Evolutionary conservation across 805 yeast genomes (phyloP).

Genomic region (Ogataea ganodermae): DNA sequence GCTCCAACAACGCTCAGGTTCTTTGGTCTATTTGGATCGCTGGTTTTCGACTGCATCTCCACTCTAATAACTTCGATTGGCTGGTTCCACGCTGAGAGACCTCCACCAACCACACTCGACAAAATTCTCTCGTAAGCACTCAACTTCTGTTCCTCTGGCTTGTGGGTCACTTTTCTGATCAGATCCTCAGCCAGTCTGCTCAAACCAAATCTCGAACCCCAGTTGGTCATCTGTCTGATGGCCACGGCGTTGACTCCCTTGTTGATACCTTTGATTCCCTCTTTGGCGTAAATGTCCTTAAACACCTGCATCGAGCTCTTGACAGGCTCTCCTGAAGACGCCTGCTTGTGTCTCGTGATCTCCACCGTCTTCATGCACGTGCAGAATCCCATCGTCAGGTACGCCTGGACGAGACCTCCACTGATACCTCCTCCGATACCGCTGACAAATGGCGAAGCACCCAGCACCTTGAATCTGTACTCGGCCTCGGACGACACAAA

Average conservation of each 20-base stretch:
- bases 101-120: slow-evolving; percentile 93
- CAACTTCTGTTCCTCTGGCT: slow-evolving; percentile 57
- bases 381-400: slow-evolving; percentile 95
- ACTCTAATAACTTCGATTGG: slow-evolving; percentile 98
- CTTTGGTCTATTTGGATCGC: slow-evolving; percentile 93
- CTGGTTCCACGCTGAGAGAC: slow-evolving; percentile 97
- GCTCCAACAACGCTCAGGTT: slow-evolving; percentile 79
- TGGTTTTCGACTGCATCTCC: slow-evolving; percentile 96
- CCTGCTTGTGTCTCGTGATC: slow-evolving; percentile 86
- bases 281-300: slow-evolving; percentile 76
- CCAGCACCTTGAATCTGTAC: slow-evolving; percentile 64
- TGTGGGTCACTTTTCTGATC: slow-evolving; percentile 65
- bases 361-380: slow-evolving; percentile 99
- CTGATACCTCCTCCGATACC: slow-evolving; percentile 96
- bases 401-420: slow-evolving; percentile 97
- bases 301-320: slow-evolving; percentile 85
- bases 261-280: slow-evolving; percentile 93
- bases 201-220: slow-evolving; percentile 98
- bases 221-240: slow-evolving; percentile 97
- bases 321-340: slow-evolving; percentile 62
- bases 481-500: slow-evolving; percentile 94
- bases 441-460: slow-evolving; percentile 69
- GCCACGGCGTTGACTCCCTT: slow-evolving; percentile 99
- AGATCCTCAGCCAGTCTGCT: slow-evolving; percentile 88
- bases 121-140: slow-evolving; percentile 77